Evolutionary conservation across 106 monocot species (phyloP).

Genomic region (Gastrodia elata): DNA sequence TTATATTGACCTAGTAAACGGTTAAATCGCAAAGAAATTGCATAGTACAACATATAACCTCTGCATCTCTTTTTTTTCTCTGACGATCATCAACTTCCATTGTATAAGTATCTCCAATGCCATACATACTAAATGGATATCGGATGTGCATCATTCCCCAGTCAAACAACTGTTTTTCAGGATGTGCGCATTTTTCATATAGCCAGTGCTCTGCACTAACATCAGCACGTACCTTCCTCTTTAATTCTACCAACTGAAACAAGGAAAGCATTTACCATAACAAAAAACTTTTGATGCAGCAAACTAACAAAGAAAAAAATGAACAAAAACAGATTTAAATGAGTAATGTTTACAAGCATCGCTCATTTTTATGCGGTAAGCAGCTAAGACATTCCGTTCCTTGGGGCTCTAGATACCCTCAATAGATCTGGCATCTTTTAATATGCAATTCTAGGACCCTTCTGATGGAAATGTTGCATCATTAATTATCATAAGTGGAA

Average conservation of each 20-base stretch:
- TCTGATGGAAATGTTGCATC: too few species aligned
- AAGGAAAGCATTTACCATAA: slow-evolving; percentile 6
- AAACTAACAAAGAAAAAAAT: background rate
- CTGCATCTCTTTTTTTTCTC: slow-evolving; percentile 78
- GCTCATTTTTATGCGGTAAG: background rate
- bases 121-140: slow-evolving; percentile 74
- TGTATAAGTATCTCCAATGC: slow-evolving; percentile 64
- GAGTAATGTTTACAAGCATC: background rate
- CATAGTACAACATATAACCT: slow-evolving; percentile 35
- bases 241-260: slow-evolving; percentile 69
- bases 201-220: slow-evolving; percentile 71
- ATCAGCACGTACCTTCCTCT: slow-evolving; percentile 65
- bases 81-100: slow-evolving; percentile 89
- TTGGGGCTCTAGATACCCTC: background rate
- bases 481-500: too few species aligned
- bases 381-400: background rate
- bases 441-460: background rate
- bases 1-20: background rate
- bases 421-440: background rate
- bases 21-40: background rate
- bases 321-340: background rate
- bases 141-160: slow-evolving; percentile 91
- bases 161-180: slow-evolving; percentile 80
- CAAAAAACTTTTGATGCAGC: background rate
- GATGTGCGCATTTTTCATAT: slow-evolving; percentile 57